A percentile compares a stretch with the other conserved stretches of the same genome.
Evolutionary conservation across 1,284 basidiomycete genomes (phyloP).

Genomic region (Ganoderma multipileum): DNA sequence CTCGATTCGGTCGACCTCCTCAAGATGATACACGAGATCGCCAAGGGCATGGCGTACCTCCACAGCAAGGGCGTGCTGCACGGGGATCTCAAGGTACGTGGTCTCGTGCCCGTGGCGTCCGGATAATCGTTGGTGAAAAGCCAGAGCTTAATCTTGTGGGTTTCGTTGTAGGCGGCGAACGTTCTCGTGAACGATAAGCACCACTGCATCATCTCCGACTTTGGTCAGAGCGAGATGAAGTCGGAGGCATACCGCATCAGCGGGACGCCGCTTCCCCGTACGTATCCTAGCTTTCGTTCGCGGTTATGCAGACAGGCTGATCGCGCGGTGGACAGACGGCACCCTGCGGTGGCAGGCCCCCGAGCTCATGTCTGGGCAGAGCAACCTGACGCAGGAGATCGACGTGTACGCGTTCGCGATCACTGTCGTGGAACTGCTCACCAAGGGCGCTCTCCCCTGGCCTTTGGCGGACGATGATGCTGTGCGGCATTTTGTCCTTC

Average conservation of each 20-base stretch:
- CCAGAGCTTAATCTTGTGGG: background rate
- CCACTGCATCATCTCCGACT: conserved; percentile 77
- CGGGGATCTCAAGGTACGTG: conserved; percentile 72
- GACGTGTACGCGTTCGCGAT: conserved; percentile 82
- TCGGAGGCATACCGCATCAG: conserved; percentile 69
- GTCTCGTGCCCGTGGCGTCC: background rate
- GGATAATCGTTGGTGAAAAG: background rate
- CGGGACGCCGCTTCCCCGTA: conserved; percentile 59
- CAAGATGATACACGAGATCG: conserved; percentile 72
- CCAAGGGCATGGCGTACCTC: conserved; percentile 79
- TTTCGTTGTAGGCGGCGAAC: conserved; percentile 63
- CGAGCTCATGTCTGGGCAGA: conserved; percentile 65
- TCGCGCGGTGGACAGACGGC: conserved; percentile 47
- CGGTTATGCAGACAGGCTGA: background rate
- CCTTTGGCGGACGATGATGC: conserved; percentile 60
- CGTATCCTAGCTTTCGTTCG: conserved; percentile 36
- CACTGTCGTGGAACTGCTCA: conserved; percentile 72
- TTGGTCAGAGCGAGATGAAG: conserved; percentile 82
- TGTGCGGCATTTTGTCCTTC: conserved; percentile 64
- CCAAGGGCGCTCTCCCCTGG: conserved; percentile 71
- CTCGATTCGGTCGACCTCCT: conserved; percentile 52
- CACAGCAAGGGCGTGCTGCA: conserved; percentile 71
- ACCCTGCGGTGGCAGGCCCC: conserved; percentile 79
- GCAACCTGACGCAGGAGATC: conserved; percentile 58
- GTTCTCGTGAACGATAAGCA: conserved; percentile 72